Evolutionary conservation across 176 grass and related monocot species (phyloP).

Genomic region (Carex littledalei): DNA sequence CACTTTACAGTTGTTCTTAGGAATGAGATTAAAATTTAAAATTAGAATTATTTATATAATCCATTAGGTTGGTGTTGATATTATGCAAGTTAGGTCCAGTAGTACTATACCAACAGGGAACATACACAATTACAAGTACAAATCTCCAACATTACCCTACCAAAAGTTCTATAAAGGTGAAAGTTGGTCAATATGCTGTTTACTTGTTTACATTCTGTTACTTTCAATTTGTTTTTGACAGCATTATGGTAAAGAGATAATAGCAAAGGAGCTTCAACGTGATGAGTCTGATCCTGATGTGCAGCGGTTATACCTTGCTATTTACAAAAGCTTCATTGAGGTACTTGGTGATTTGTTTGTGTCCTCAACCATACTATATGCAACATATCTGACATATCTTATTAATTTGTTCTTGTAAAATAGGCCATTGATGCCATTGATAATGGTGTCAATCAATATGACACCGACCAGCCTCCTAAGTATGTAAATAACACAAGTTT

Average conservation of each 20-base stretch:
- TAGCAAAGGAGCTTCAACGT: slow-evolving; percentile 82
- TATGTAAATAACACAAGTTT: slow-evolving; percentile 92
- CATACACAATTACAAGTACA: not conserved
- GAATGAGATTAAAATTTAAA: not conserved
- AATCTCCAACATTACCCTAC: not conserved
- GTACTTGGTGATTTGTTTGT: slow-evolving; percentile 23
- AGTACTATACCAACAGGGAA: not conserved
- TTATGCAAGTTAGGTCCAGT: not conserved
- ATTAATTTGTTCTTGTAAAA: slow-evolving; percentile 16
- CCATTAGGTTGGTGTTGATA: not conserved
- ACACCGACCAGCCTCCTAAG: slow-evolving; percentile 80
- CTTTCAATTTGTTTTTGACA: slow-evolving; percentile 21
- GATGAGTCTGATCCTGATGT: slow-evolving; percentile 78
- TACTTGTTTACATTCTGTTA: not conserved
- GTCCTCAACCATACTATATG: not conserved
- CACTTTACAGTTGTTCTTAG: not conserved
- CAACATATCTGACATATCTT: not conserved
- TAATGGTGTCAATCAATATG: slow-evolving; percentile 95
- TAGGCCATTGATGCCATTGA: slow-evolving; percentile 96
- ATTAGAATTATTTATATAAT: not conserved
- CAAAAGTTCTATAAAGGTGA: not conserved
- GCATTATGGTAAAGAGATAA: slow-evolving; percentile 98
- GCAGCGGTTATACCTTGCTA: slow-evolving; percentile 70
- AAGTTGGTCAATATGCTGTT: not conserved
- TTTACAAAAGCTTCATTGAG: slow-evolving; percentile 98